Evolutionary conservation across 1,139 yeast species (phyloP).

Genomic region (Tardiomyces depauwii): DNA sequence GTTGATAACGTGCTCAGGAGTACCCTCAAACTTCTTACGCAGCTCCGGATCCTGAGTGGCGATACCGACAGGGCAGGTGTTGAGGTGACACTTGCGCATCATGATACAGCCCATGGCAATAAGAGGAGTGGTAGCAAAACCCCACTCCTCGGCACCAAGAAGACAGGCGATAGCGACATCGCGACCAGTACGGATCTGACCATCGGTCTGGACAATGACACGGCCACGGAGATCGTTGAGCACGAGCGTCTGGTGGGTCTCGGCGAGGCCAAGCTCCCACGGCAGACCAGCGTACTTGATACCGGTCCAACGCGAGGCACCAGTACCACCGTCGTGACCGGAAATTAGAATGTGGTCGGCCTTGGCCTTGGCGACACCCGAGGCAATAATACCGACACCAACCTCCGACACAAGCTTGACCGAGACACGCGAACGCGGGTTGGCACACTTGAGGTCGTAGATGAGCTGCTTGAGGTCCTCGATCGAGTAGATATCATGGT

Average conservation of each 20-base stretch:
- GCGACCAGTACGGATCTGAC: constrained; percentile 91
- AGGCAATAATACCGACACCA: constrained; percentile 98
- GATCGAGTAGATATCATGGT: constrained; percentile 95
- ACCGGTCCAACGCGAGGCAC: constrained; percentile 97
- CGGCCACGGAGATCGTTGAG: constrained; percentile 92
- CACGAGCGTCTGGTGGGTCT: constrained; percentile 94
- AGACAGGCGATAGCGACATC: constrained; percentile 94
- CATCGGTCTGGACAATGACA: constrained; percentile 92
- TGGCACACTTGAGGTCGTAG: constrained; percentile 91
- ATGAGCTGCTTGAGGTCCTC: constrained; percentile 96
- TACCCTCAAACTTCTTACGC: constrained; percentile 86
- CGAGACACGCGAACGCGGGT: constrained; percentile 94
- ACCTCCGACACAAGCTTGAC: constrained; percentile 95
- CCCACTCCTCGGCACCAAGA: constrained; percentile 98
- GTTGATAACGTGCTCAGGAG: constrained; percentile 97
- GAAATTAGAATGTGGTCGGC: constrained; percentile 93
- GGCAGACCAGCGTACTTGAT: constrained; percentile 96
- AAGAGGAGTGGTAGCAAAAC: constrained; percentile 93
- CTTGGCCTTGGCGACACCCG: constrained; percentile 98
- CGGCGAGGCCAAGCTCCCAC: constrained; percentile 98
- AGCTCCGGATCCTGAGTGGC: constrained; percentile 97
- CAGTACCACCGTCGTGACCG: constrained; percentile 99
- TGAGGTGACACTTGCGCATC: constrained; percentile 89
- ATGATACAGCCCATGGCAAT: constrained; percentile 96
- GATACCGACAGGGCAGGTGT: constrained; percentile 96